A percentile compares a stretch with the other conserved stretches of the same genome.
Conservation (phyloP, 164 flowering plant genomes). For the Akebia trifoliata region DNA sequence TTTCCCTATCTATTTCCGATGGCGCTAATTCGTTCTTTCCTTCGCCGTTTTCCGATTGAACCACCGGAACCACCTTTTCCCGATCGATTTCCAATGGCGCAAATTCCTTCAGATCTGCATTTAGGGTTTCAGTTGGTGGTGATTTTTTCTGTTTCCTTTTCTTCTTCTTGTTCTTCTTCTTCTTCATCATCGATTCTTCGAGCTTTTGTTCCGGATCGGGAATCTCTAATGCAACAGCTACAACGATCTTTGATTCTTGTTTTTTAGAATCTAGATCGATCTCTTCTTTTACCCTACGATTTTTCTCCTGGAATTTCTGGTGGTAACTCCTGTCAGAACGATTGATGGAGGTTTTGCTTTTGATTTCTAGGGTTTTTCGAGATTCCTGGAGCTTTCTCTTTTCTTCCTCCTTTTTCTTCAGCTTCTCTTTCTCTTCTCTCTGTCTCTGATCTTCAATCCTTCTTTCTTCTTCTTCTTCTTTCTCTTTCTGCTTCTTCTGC, state of each 20-base stretch:
- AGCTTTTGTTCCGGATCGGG: slow-evolving; percentile 1
- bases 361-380: not conserved
- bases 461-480: slow-evolving; percentile 9
- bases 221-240: not conserved
- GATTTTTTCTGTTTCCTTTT: not conserved
- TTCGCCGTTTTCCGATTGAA: not conserved
- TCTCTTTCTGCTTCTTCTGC: slow-evolving; percentile 1
- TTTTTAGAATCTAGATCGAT: not conserved
- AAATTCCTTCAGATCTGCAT: not conserved
- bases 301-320: not conserved
- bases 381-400: not conserved
- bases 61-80: not conserved
- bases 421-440: slow-evolving; percentile 1
- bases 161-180: not conserved
- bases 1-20: no score
- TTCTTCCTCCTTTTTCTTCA: not conserved
- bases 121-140: no score
- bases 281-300: not conserved
- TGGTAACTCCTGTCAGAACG: not conserved
- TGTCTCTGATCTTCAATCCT: not conserved
- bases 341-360: not conserved
- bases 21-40: no score
- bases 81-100: not conserved
- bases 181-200: not conserved
- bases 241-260: not conserved